Evolutionary conservation across 371 early-diverging fungal genomes (phyloP).

Genomic region (Apophysomyces variabilis): DNA sequence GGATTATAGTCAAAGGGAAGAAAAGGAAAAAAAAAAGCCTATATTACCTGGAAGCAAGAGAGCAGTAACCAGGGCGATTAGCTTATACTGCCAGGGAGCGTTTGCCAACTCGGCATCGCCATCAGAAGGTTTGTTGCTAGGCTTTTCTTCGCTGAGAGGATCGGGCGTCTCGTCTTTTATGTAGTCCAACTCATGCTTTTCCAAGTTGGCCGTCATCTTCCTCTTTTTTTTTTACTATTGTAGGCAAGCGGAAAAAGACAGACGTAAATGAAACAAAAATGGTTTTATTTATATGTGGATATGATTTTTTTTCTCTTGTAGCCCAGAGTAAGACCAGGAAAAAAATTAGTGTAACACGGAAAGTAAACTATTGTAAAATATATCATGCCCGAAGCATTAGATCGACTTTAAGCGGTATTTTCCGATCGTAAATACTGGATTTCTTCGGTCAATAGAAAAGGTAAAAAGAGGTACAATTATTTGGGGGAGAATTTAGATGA

Average conservation of each 20-base stretch:
- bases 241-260: neutral
- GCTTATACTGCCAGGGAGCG: conserved; percentile 47
- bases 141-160: conserved; percentile 5
- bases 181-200: neutral
- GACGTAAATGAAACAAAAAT: neutral
- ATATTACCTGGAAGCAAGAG: conserved; percentile 42
- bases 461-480: too few species aligned
- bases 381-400: conserved; percentile 2
- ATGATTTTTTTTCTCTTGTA: neutral
- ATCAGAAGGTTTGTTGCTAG: conserved; percentile 13
- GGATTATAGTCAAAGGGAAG: too few species aligned
- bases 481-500: neutral
- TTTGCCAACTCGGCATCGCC: conserved; percentile 45
- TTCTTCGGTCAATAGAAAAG: neutral
- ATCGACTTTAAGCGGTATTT: neutral
- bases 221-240: neutral
- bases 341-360: conserved; percentile 1
- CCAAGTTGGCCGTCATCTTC: neutral
- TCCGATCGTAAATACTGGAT: neutral
- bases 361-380: conserved; percentile 7
- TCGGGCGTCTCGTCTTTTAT: conserved; percentile 4
- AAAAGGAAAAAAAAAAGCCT: conserved; percentile 19
- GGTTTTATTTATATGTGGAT: neutral
- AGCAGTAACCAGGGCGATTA: conserved; percentile 43
- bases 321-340: neutral